phyloP scores from a whole-genome alignment of 257 asterid genomes.

The Penstemon barbatus region DNA sequence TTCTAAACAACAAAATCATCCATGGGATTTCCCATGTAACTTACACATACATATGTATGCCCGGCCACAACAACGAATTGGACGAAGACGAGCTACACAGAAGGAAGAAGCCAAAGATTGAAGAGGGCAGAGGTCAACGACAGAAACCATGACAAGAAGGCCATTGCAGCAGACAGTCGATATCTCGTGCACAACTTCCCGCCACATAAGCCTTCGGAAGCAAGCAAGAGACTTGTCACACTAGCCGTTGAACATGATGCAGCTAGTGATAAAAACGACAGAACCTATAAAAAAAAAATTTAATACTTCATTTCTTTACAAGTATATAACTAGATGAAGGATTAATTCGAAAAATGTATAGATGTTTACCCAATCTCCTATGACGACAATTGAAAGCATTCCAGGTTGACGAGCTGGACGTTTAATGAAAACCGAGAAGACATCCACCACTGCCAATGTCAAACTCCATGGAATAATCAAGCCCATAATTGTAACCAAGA shows the following conservation, averaged over 20 bases:
- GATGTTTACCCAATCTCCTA: slow-evolving; percentile 79
- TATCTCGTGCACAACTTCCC: slow-evolving; percentile 65
- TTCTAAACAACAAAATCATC: slow-evolving; percentile 28
- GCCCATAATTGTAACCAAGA: slow-evolving; percentile 86
- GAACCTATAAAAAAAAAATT: slow-evolving; percentile 41
- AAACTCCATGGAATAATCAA: slow-evolving; percentile 92
- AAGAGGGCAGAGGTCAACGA: slow-evolving; percentile 75
- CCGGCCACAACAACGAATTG: not conserved
- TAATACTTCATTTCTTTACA: not conserved
- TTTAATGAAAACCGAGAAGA: slow-evolving; percentile 57
- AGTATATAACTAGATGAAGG: not conserved
- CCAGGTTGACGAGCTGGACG: slow-evolving; percentile 65
- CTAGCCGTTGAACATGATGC: slow-evolving; percentile 87
- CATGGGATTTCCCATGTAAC: slow-evolving; percentile 24
- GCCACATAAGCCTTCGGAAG: slow-evolving; percentile 54
- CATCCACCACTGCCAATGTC: slow-evolving; percentile 77
- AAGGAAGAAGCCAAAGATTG: slow-evolving; percentile 86
- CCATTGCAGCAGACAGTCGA: slow-evolving; percentile 85
- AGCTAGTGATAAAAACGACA: slow-evolving; percentile 72
- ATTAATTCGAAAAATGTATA: not conserved
- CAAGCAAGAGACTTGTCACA: slow-evolving; percentile 61
- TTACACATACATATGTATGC: slow-evolving; percentile 12
- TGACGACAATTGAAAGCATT: slow-evolving; percentile 53
- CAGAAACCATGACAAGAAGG: slow-evolving; percentile 85
- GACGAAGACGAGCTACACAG: slow-evolving; percentile 35